Percentiles rank a stretch among this genome's conserved stretches.
These are phyloP conservation scores for Amylostereum chailletii DNA, from an alignment of 1,284 basidiomycete genomes.

Conservation along the genomic window DNA sequence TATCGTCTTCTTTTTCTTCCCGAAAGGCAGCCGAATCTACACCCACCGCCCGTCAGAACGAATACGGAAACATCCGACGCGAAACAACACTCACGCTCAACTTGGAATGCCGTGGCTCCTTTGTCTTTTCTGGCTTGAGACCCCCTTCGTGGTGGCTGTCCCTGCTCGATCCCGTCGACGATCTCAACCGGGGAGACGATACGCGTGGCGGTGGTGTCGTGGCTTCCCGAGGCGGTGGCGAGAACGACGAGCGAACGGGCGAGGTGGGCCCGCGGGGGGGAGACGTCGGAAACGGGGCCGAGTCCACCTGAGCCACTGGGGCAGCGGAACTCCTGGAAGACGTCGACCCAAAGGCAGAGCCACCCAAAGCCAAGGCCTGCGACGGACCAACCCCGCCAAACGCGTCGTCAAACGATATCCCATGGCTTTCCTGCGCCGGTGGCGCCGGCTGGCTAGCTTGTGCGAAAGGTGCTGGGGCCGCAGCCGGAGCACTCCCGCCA, in stretches of 20 bases:
- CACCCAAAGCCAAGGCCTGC: slow-evolving; percentile 34
- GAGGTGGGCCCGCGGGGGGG: slow-evolving; percentile 14
- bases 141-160: slow-evolving; percentile 23
- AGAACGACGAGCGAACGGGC: slow-evolving; percentile 25
- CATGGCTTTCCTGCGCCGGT: slow-evolving; percentile 8
- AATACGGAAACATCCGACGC: slow-evolving; percentile 6
- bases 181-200: slow-evolving; percentile 47
- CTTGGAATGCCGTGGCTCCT: slow-evolving; percentile 54
- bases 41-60: slow-evolving; percentile 10
- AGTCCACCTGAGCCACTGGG: slow-evolving; percentile 18
- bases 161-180: slow-evolving; percentile 50
- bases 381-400: slow-evolving; percentile 43
- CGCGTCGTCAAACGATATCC: slow-evolving; percentile 49
- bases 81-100: slow-evolving; percentile 50
- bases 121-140: slow-evolving; percentile 32
- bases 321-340: slow-evolving; percentile 16
- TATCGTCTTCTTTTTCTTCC: slow-evolving; percentile 60
- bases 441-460: slow-evolving; percentile 1
- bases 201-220: slow-evolving; percentile 42
- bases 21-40: slow-evolving; percentile 72
- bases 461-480: slow-evolving; percentile 9
- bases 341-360: slow-evolving; percentile 17
- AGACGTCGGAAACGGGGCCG: slow-evolving; percentile 26
- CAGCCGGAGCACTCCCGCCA: slow-evolving; percentile 15
- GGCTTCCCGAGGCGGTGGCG: slow-evolving; percentile 30